A percentile compares a stretch with the other conserved stretches of the same genome.
These are phyloP conservation scores for Cladophialophora psammophila DNA, from an alignment of 2,329 filamentous ascomycete species.

Conservation along the genomic window DNA sequence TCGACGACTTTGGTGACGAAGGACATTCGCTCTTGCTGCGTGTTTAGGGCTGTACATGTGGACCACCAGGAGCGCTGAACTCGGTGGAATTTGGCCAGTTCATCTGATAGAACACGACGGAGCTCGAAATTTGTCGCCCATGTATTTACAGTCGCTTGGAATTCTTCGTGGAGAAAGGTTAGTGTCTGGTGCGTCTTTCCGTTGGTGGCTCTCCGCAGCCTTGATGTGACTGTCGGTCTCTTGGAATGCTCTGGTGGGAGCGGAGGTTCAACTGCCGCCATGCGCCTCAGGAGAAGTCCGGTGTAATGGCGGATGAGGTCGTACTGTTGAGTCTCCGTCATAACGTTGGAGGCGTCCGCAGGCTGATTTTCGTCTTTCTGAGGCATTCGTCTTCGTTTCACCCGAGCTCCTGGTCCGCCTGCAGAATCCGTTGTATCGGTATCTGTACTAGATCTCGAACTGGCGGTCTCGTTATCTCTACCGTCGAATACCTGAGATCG, in stretches of 20 bases:
- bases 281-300: not conserved
- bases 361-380: not conserved
- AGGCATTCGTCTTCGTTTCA: not conserved
- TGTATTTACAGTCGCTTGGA: not conserved
- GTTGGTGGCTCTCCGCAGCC: not conserved
- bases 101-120: not conserved
- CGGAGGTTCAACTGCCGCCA: not conserved
- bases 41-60: not conserved
- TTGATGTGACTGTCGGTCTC: not conserved
- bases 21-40: not conserved
- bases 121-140: not conserved
- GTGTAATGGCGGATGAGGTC: not conserved
- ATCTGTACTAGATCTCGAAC: not conserved
- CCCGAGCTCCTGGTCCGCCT: not conserved
- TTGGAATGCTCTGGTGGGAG: not conserved
- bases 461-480: not conserved
- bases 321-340: not conserved
- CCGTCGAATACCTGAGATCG: not conserved
- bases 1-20: not conserved
- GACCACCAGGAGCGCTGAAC: not conserved
- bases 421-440: not conserved
- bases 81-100: not conserved
- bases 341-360: not conserved
- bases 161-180: not conserved
- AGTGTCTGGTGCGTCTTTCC: not conserved